Evolutionary conservation across 305 asterid genomes (phyloP).

Genomic region (Euphrasia arctica): DNA sequence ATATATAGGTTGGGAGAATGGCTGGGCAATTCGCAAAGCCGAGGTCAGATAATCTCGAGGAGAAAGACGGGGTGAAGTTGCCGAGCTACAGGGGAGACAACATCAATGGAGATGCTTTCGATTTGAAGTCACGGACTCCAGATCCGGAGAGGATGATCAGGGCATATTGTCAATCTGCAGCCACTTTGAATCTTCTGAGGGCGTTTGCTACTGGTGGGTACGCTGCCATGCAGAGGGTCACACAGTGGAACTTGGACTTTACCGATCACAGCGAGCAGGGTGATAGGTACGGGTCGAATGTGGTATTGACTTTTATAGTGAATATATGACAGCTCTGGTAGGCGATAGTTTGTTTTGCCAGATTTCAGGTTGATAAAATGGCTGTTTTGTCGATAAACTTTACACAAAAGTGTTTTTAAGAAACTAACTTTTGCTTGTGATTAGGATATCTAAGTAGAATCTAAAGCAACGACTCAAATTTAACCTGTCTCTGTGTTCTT

Average conservation of each 20-base stretch:
- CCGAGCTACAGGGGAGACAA: conserved; percentile 90
- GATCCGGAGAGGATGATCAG: conserved; percentile 88
- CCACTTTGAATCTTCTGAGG: conserved; percentile 81
- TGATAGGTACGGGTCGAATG: conserved; percentile 45
- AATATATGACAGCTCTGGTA: background rate
- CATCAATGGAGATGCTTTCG: conserved; percentile 73
- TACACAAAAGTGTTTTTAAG: background rate
- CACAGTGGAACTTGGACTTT: conserved; percentile 84
- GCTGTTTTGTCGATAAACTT: background rate
- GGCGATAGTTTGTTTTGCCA: background rate
- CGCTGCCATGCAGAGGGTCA: conserved; percentile 85
- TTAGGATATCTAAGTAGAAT: background rate
- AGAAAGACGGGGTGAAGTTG: conserved; percentile 69
- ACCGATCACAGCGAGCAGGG: conserved; percentile 87
- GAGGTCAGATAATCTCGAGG: conserved; percentile 75
- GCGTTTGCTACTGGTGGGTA: conserved; percentile 87
- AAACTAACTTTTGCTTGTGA: background rate
- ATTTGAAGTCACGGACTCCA: conserved; percentile 62
- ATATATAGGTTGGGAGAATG: conserved; percentile 80
- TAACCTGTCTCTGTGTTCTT: background rate
- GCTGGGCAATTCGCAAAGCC: conserved; percentile 95
- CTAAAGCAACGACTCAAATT: background rate
- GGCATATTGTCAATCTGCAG: conserved; percentile 85
- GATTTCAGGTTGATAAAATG: background rate
- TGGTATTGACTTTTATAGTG: background rate